Percentiles rank a stretch among this genome's conserved stretches.
These are phyloP conservation scores for Ogataea sp. DNA, from an alignment of 805 yeast species.

Conservation along the genomic window DNA sequence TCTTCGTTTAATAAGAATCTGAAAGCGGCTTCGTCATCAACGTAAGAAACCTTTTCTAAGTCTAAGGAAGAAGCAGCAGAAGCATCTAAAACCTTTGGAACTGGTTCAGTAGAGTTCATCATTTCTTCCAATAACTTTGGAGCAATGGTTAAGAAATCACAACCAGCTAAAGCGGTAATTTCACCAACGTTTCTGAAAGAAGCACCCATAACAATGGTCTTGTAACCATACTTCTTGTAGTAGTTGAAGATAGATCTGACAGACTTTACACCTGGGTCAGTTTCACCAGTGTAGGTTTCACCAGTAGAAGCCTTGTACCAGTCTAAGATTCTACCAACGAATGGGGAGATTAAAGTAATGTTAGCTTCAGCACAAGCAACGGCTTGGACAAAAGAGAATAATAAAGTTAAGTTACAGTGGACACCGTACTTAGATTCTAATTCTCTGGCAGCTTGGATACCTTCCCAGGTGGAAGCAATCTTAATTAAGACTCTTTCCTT, in stretches of 20 bases:
- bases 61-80: constrained; percentile 47
- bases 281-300: constrained; percentile 66
- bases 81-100: constrained; percentile 78
- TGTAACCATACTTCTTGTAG: constrained; percentile 94
- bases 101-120: constrained; percentile 63
- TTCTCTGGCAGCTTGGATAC: constrained; percentile 97
- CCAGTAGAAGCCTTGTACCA: constrained; percentile 97
- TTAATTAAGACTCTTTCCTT: constrained; percentile 92
- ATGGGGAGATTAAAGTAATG: constrained; percentile 94
- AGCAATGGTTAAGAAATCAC: constrained; percentile 91
- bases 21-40: constrained; percentile 84
- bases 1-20: constrained; percentile 90
- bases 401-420: constrained; percentile 91
- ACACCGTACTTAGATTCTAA: constrained; percentile 85
- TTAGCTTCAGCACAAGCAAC: constrained; percentile 98
- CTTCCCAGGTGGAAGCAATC: constrained; percentile 98
- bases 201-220: constrained; percentile 99
- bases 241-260: constrained; percentile 89
- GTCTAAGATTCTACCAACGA: constrained; percentile 98
- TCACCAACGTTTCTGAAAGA: constrained; percentile 97
- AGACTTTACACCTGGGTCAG: constrained; percentile 94
- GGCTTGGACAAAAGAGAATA: constrained; percentile 95
- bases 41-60: constrained; percentile 64
- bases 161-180: constrained; percentile 94
- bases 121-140: constrained; percentile 89